phyloP scores from a whole-genome alignment of 148 eudicot genomes.

The Amaranthus cruentus region DNA sequence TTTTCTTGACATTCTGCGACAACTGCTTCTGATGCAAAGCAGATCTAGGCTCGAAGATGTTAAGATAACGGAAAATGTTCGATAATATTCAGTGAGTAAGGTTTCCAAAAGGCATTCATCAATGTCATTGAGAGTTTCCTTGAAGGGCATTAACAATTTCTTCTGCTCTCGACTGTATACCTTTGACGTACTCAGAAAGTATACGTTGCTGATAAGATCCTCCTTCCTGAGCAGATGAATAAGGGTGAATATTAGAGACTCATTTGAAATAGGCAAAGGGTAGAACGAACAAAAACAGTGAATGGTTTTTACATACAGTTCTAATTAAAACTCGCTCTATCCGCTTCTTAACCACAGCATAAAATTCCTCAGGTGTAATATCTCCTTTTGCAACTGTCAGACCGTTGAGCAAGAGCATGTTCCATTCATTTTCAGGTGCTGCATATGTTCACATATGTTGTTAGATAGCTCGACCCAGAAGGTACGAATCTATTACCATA shows the following conservation, averaged over 20 bases:
- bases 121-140: constrained; percentile 38
- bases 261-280: not conserved
- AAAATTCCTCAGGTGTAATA: constrained; percentile 60
- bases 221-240: constrained; percentile 56
- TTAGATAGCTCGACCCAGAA: not conserved
- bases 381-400: constrained; percentile 80
- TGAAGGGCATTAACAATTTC: constrained; percentile 58
- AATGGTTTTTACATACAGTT: constrained; percentile 46
- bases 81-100: too few species aligned
- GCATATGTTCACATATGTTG: constrained; percentile 20
- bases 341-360: constrained; percentile 73
- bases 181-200: constrained; percentile 77
- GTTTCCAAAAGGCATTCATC: not conserved
- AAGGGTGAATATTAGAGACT: not conserved
- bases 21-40: not conserved
- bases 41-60: not conserved
- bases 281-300: constrained; percentile 6
- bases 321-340: constrained; percentile 83
- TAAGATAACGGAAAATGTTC: too few species aligned
- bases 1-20: not conserved
- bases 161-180: constrained; percentile 77
- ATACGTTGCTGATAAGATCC: constrained; percentile 94
- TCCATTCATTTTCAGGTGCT: constrained; percentile 93
- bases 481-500: not conserved
- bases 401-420: constrained; percentile 58